These are phyloP conservation scores for Tricholoma bakamatsutake DNA, from an alignment of 768 basidiomycete genomes.

Conservation along the genomic window DNA sequence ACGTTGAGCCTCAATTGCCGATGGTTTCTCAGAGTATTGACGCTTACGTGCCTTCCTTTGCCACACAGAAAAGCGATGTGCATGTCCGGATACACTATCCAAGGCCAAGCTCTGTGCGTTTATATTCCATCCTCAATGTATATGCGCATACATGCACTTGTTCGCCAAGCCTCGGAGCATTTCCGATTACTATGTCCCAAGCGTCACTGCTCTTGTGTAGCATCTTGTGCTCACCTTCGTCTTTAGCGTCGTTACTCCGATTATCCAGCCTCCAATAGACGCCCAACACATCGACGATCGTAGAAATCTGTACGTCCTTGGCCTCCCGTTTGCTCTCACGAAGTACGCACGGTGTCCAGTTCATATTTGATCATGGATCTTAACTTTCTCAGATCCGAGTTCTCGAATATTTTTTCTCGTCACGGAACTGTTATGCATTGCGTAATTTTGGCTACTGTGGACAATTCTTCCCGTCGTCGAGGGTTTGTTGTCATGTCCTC, in stretches of 20 bases:
- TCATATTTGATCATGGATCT: neutral
- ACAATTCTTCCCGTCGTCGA: conserved; percentile 76
- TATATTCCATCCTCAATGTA: neutral
- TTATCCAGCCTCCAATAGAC: conserved; percentile 19
- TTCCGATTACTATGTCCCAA: conserved; percentile 13
- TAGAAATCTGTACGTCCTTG: conserved; percentile 81
- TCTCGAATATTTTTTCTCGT: conserved; percentile 52
- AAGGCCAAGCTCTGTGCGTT: conserved; percentile 51
- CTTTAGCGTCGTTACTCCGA: conserved; percentile 33
- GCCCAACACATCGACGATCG: conserved; percentile 42
- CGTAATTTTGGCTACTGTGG: conserved; percentile 79
- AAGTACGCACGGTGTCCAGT: conserved; percentile 41
- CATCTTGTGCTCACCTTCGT: neutral
- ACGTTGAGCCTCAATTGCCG: conserved; percentile 33
- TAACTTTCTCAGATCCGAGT: conserved; percentile 39
- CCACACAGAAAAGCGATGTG: conserved; percentile 55
- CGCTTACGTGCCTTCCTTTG: neutral
- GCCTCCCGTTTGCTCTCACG: conserved; percentile 74
- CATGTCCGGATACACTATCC: conserved; percentile 57
- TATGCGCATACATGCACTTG: conserved; percentile 15
- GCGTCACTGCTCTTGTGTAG: neutral
- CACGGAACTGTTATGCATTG: conserved; percentile 69
- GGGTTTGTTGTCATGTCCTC: conserved; percentile 80
- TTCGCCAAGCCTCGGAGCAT: neutral
- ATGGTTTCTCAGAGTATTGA: neutral